Evolutionary conservation across 2,329 filamentous ascomycete species (phyloP), one percentile per base, ranked within the genome.

Genomic region (Pseudogymnoascus sp.): DNA sequence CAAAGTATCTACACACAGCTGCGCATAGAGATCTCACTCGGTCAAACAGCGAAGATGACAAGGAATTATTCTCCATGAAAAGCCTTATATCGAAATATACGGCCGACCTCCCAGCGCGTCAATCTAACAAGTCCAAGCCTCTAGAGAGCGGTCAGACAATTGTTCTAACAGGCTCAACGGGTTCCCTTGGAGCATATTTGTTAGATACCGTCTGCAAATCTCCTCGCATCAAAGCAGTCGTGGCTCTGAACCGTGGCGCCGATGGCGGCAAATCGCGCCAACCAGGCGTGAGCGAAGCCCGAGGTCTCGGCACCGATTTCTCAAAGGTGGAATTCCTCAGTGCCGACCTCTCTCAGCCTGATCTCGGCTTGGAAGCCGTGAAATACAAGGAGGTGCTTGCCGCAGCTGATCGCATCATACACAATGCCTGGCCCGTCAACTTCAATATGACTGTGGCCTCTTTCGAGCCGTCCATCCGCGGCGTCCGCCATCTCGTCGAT

Each of bases 141-240:
- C 14, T 16, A 16, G 35, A 37, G 35, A 16, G 14, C 35, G 35
- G 35, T n/a, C 57, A 32, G 8, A 63, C 61, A 4, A 61, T 74
- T 2, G 64, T 78, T 6, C 63, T 82, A 18, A 81, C 78, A 0
- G 80, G 78, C 12, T 77, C 75, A 4, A 81, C 79, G 0, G 79
- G 79, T 6, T 77, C 75, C 4, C 64, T 82, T 16, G 79, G 79
- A 0, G 76, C 73, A 3, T 79, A 81, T 65, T 69, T 81, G 38
- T 71, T 81, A 2, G 69, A 78, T 58, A 47, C 67, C 14, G 68
- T 79, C 20, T 64, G 74, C 2, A 62, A 61, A 9, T 68, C 69
- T 20, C 69, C 74, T 0, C 61, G 64, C 4, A 73, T 81, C 11
- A 67, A 69, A 34, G 77, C 74, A 63, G 67, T 81, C 22, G 71